Conservation (phyloP, 225 moss, liverwort and hornwort genomes). For the Thuidium tamariscinum region DNA sequence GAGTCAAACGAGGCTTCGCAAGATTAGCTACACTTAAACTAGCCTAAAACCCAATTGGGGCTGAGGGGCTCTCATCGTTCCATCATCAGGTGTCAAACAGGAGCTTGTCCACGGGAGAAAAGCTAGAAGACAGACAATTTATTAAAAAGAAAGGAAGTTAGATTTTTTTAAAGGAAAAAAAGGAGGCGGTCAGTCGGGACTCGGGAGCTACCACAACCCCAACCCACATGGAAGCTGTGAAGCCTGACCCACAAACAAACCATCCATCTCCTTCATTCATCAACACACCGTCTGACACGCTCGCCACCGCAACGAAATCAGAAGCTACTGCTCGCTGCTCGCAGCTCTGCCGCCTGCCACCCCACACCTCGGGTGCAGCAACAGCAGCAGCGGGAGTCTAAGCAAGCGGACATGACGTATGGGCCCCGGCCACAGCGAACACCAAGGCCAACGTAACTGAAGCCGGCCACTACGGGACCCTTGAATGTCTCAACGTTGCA, state of each 20-base stretch:
- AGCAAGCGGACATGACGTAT: constrained; percentile 14
- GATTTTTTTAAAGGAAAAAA: neutral
- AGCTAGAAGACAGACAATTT: neutral
- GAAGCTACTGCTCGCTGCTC: neutral
- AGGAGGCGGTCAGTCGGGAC: neutral
- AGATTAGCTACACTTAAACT: neutral
- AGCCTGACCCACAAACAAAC: constrained; percentile 2
- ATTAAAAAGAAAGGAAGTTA: neutral
- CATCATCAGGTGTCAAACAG: constrained; percentile 5
- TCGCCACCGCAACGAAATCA: constrained; percentile 18
- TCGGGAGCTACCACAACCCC: neutral
- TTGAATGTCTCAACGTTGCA: constrained; percentile 1
- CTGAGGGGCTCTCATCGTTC: neutral
- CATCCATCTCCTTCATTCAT: constrained; percentile 13
- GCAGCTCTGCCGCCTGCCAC: neutral
- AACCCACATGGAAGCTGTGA: neutral
- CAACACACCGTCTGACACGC: constrained; percentile 17
- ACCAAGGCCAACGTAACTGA: constrained; percentile 2
- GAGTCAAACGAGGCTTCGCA: constrained; percentile 4
- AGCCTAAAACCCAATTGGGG: neutral
- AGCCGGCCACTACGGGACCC: constrained; percentile 14
- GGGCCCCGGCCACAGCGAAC: neutral
- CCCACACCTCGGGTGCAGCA: constrained; percentile 2
- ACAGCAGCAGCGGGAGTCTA: neutral
- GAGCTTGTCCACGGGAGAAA: neutral